Percentiles rank a stretch among this genome's conserved stretches.
These are phyloP conservation scores for Dipteronia dyeriana DNA, from an alignment of 345 rosid species.

Conservation along the genomic window DNA sequence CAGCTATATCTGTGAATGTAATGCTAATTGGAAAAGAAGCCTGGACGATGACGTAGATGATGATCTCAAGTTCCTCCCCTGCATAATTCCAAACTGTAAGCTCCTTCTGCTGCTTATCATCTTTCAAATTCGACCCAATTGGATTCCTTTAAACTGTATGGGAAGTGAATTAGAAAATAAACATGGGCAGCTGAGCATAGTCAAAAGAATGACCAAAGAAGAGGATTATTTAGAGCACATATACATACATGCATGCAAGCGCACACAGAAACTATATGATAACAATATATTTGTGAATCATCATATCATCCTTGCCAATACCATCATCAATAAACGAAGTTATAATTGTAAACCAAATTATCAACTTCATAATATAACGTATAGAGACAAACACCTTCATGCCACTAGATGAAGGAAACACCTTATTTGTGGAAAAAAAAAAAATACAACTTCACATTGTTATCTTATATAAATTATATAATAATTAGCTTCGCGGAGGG, in stretches of 20 bases:
- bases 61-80: constrained; percentile 44
- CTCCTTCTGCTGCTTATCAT: neutral
- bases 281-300: neutral
- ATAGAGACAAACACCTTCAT: neutral
- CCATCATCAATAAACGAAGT: neutral
- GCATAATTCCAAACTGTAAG: constrained; percentile 62
- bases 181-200: neutral
- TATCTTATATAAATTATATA: no score
- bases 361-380: neutral
- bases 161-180: neutral
- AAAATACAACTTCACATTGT: neutral
- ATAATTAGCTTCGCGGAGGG: neutral
- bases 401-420: neutral
- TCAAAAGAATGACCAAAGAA: neutral
- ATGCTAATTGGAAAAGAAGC: constrained; percentile 53
- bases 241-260: neutral
- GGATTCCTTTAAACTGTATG: neutral
- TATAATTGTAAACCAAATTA: neutral
- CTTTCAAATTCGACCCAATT: neutral
- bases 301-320: neutral
- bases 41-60: constrained; percentile 25
- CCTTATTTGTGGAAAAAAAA: no score
- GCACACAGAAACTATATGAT: neutral
- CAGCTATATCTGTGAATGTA: constrained; percentile 49
- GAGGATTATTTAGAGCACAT: neutral